phyloP scores from a whole-genome alignment of 768 basidiomycete species.

The Leccinum aurantiacum region DNA sequence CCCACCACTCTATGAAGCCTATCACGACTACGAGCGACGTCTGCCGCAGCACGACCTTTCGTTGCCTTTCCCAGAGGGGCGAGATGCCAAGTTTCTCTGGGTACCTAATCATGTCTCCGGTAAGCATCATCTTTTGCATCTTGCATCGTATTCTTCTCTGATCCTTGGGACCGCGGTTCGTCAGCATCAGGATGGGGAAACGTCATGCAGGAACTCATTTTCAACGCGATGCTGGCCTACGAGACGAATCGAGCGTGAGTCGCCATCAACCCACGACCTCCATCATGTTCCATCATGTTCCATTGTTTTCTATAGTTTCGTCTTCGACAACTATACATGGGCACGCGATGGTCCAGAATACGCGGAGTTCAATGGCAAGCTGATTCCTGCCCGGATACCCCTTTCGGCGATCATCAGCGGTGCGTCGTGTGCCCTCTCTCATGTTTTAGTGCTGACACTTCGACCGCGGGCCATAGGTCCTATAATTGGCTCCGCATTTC shows the following conservation, averaged over 20 bases:
- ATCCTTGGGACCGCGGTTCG: neutral
- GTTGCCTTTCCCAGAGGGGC: slow-evolving; percentile 41
- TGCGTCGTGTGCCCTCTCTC: slow-evolving; percentile 19
- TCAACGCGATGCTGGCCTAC: slow-evolving; percentile 51
- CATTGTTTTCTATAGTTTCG: slow-evolving; percentile 38
- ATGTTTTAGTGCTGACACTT: neutral
- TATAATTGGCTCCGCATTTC: slow-evolving; percentile 42
- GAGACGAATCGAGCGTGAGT: slow-evolving; percentile 50
- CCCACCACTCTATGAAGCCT: slow-evolving; percentile 48
- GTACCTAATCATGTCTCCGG: slow-evolving; percentile 47
- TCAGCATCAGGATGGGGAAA: slow-evolving; percentile 63
- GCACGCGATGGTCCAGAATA: slow-evolving; percentile 41
- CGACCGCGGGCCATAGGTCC: slow-evolving; percentile 35
- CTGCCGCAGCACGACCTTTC: slow-evolving; percentile 47
- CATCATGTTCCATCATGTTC: too few species aligned
- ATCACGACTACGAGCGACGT: slow-evolving; percentile 42
- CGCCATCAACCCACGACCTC: neutral
- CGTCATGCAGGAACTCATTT: slow-evolving; percentile 54
- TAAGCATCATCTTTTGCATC: slow-evolving; percentile 17
- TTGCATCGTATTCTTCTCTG: neutral
- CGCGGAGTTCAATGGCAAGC: slow-evolving; percentile 46
- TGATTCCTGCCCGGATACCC: slow-evolving; percentile 54
- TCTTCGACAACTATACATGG: slow-evolving; percentile 64
- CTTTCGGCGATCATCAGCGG: slow-evolving; percentile 54
- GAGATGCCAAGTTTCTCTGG: slow-evolving; percentile 46